phyloP scores from a whole-genome alignment of 768 basidiomycete species.

The Serendipita sp. region DNA sequence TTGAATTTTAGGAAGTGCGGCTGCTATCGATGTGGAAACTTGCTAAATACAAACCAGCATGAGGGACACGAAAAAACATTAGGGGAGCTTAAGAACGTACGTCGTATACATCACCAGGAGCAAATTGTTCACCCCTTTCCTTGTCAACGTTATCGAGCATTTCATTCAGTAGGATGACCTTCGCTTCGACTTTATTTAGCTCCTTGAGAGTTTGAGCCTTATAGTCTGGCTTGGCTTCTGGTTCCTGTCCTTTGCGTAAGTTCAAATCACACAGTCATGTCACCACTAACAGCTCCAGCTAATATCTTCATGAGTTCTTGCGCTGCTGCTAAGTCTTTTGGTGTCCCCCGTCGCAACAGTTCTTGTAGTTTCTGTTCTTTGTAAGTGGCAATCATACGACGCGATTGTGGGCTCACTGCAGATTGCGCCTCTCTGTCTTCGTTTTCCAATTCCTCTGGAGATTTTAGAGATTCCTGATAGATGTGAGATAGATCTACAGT shows the following conservation, averaged over 20 bases:
- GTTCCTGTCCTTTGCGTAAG: slow-evolving; percentile 32
- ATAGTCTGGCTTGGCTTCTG: slow-evolving; percentile 89
- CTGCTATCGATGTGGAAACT: slow-evolving; percentile 66
- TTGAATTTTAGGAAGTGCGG: slow-evolving; percentile 85
- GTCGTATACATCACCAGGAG: slow-evolving; percentile 83
- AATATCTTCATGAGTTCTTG: slow-evolving; percentile 95
- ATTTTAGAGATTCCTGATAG: slow-evolving; percentile 59
- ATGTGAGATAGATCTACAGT: background rate
- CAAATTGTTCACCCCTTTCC: slow-evolving; percentile 59
- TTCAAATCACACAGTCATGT: background rate
- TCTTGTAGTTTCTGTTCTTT: slow-evolving; percentile 72
- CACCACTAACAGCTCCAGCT: slow-evolving; percentile 51
- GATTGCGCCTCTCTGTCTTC: slow-evolving; percentile 91
- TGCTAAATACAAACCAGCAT: slow-evolving; percentile 33
- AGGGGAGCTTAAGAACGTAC: slow-evolving; percentile 26
- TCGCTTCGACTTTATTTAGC: slow-evolving; percentile 85
- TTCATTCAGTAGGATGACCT: slow-evolving; percentile 91
- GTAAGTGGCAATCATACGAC: background rate
- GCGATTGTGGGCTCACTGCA: slow-evolving; percentile 29
- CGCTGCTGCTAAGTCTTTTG: slow-evolving; percentile 84
- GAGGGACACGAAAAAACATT: background rate
- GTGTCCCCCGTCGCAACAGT: slow-evolving; percentile 87
- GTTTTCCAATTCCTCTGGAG: slow-evolving; percentile 87
- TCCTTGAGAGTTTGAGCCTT: slow-evolving; percentile 77
- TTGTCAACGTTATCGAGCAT: slow-evolving; percentile 85